These are phyloP conservation scores for Cyclocybe aegerita DNA, from an alignment of 768 basidiomycete genomes.

Conservation along the genomic window DNA sequence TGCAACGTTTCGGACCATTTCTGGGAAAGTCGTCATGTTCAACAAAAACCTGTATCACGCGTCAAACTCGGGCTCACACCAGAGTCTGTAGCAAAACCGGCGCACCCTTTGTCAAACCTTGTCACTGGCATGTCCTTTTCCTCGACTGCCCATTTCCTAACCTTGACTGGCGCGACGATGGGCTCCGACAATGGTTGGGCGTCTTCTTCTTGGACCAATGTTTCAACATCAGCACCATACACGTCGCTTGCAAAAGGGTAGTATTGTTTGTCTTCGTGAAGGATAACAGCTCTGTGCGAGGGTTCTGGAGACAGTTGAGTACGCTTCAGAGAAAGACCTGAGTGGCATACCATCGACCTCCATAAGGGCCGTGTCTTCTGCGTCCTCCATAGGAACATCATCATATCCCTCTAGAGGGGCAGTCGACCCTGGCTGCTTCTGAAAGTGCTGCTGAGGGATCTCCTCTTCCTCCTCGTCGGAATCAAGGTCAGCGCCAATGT, in stretches of 20 bases:
- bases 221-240: conserved; percentile 93
- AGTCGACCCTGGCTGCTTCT: conserved; percentile 30
- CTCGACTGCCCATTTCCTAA: conserved; percentile 91
- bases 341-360: conserved; percentile 70
- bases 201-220: conserved; percentile 97
- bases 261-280: conserved; percentile 98
- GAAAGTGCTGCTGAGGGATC: conserved; percentile 49
- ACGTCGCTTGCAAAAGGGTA: conserved; percentile 91
- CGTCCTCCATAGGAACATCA: conserved; percentile 58
- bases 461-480: conserved; percentile 75
- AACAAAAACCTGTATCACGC: conserved; percentile 71
- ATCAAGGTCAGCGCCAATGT: conserved; percentile 92
- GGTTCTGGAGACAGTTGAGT: conserved; percentile 50
- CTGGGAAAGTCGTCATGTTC: conserved; percentile 87
- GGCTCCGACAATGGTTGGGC: conserved; percentile 94
- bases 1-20: conserved; percentile 95
- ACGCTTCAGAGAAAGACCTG: conserved; percentile 3
- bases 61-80: conserved; percentile 4
- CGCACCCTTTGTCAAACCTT: conserved; percentile 95
- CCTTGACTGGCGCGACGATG: conserved; percentile 93
- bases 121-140: conserved; percentile 96
- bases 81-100: not conserved
- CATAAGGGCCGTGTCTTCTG: conserved; percentile 71
- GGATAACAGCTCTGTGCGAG: conserved; percentile 75
- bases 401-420: conserved; percentile 83